These are phyloP conservation scores for Apiospora sp. DNA, from an alignment of 2,329 filamentous ascomycete species.

Conservation along the genomic window DNA sequence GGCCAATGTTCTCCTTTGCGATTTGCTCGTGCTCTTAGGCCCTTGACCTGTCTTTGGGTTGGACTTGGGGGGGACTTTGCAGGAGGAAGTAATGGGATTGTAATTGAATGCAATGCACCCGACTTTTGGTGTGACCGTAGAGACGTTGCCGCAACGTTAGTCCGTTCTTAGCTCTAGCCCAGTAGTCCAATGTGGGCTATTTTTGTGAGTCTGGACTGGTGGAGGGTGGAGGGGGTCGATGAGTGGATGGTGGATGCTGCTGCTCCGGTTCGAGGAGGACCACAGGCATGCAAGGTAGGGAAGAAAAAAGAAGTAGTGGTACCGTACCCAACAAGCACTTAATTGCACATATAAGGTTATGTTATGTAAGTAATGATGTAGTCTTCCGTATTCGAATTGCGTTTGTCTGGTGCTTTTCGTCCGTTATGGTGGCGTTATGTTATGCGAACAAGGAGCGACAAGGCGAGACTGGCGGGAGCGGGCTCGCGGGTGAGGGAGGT, in stretches of 20 bases:
- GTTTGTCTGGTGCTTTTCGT: slow-evolving; percentile 4
- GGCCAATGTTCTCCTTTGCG: slow-evolving; percentile 21
- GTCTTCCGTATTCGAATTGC: slow-evolving; percentile 8
- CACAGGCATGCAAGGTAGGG: too few species aligned
- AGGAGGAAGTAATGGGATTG: slow-evolving; percentile 20
- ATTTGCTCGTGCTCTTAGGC: slow-evolving; percentile 18
- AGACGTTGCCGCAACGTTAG: slow-evolving; percentile 21
- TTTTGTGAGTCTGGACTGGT: slow-evolving; percentile 12
- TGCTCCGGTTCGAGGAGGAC: background rate
- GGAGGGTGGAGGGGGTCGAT: background rate
- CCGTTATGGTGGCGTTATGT: slow-evolving; percentile 9
- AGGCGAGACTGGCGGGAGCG: background rate
- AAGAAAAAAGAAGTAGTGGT: too few species aligned
- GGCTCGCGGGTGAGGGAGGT: background rate
- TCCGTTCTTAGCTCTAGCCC: slow-evolving; percentile 18
- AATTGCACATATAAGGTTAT: background rate
- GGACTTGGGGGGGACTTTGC: background rate
- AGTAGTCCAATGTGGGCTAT: slow-evolving; percentile 12
- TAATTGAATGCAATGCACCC: slow-evolving; percentile 19
- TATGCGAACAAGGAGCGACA: background rate
- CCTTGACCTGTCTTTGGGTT: slow-evolving; percentile 6
- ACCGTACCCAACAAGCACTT: background rate
- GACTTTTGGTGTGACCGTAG: slow-evolving; percentile 21
- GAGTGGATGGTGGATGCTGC: background rate
- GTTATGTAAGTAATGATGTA: slow-evolving; percentile 11